Evolutionary conservation across 2,329 filamentous ascomycete genomes (phyloP).

Genomic region (Clonostachys chloroleuca): DNA sequence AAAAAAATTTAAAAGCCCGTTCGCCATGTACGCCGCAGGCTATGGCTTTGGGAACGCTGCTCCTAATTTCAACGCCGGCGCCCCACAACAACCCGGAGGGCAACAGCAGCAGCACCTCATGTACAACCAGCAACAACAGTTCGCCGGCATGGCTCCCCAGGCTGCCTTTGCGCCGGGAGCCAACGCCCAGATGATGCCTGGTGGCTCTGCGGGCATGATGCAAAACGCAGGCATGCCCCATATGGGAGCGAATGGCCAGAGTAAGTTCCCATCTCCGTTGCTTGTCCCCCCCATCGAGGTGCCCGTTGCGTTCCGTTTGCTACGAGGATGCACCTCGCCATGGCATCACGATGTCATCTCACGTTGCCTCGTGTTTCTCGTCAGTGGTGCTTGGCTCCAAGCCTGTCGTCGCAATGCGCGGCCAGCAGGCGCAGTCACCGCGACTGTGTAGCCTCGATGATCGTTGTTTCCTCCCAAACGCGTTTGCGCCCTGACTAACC

Average conservation of each 20-base stretch:
- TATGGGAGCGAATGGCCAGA: conserved; percentile 56
- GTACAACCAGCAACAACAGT: conserved; percentile 54
- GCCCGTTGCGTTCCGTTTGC: not conserved
- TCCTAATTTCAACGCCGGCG: conserved; percentile 45
- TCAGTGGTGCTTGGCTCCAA: no score
- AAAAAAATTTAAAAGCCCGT: not conserved
- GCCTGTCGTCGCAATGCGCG: no score
- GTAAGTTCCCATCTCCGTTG: conserved; percentile 32
- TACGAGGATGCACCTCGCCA: no score
- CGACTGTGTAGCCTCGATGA: no score
- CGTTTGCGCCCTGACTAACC: not conserved
- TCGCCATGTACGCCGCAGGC: conserved; percentile 48
- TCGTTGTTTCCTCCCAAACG: no score
- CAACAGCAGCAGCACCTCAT: conserved; percentile 30
- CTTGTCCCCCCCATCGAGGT: not conserved
- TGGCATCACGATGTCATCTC: no score
- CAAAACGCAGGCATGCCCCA: conserved; percentile 55
- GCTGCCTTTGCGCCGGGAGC: conserved; percentile 44
- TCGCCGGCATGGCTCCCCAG: conserved; percentile 46
- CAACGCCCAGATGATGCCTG: conserved; percentile 51
- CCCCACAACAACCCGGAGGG: conserved; percentile 40
- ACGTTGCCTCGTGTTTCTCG: no score
- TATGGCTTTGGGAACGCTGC: conserved; percentile 51
- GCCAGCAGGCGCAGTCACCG: no score
- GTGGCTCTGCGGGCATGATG: conserved; percentile 57